Evolutionary conservation across 2,329 filamentous ascomycete genomes (phyloP).

Genomic region (Cryphonectria nitschkei): DNA sequence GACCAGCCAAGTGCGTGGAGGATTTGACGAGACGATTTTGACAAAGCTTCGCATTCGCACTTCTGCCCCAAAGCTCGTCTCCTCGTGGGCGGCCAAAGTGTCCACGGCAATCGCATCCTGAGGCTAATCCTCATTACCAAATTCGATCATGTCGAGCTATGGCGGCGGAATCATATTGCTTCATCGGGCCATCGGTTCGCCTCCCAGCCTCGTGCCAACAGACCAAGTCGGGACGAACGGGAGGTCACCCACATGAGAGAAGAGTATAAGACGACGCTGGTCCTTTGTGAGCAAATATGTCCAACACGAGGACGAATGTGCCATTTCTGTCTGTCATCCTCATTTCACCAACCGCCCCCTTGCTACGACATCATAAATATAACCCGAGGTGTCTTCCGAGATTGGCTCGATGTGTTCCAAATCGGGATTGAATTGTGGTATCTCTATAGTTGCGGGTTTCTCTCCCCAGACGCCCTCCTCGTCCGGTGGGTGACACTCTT

Average conservation of each 20-base stretch:
- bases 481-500: neutral
- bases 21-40: too few relatives aligned
- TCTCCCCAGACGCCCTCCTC: neutral
- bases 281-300: neutral
- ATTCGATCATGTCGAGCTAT: neutral
- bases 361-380: neutral
- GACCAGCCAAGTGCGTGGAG: neutral
- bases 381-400: neutral
- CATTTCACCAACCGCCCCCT: neutral
- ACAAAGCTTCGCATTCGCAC: neutral
- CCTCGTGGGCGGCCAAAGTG: neutral
- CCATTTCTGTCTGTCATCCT: neutral
- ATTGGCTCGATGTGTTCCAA: neutral
- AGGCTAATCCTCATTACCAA: neutral
- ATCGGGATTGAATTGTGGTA: conserved; percentile 8
- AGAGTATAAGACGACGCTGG: neutral
- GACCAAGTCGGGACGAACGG: neutral
- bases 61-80: neutral
- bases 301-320: neutral
- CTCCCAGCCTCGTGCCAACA: neutral
- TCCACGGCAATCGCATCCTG: neutral
- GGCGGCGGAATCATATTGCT: neutral
- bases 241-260: neutral
- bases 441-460: neutral
- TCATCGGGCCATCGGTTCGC: neutral